Base-by-base conservation (phyloP, 1,284 basidiomycete genomes). In the Peniophora sp. region DNA sequence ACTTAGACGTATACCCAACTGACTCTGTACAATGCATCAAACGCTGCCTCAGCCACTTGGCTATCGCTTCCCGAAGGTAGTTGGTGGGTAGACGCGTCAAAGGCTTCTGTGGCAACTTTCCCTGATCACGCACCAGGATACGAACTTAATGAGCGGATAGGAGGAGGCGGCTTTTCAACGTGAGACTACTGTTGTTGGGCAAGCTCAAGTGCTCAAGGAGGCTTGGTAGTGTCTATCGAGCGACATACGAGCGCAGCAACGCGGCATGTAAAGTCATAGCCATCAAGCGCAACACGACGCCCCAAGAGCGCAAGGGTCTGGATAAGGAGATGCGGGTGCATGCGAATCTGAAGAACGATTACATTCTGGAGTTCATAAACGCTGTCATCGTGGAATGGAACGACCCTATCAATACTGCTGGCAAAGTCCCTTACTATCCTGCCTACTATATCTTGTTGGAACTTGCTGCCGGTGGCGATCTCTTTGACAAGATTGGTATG, bases 401-500 rank as follows among this genome's bases (percentile, higher is more conserved):
- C 76, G 81, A 52, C 71, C 76, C 51, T 65, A 71, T 3, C 20
- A 23, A 20, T 9, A n/a, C 18, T 22, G 3, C 18, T 15, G 43
- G 43, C 6, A 24, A 45, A n/a, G 22, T 14, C 15, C 62, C 68
- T 0, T 90, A 83, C 59, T 68, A 85, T 1, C 86, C 91, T 0
- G 93, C 89, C 0, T 76, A 94, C 41, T 99, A 98, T 64, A 92
- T 99, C 75, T 71, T 98, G 23, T 72, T 99, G 56, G 96, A 98
- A 66, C 73, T 96, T 39, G 96, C 95, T 0, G 85, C 85, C 1
- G 95, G 94, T 43, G 96, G 97, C 0, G 96, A 99, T 66, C 69
- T 99, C 39, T 99, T 99, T 64, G 97, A 99, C 69, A 98, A 98
- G 74, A 98, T 99, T 54, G 89, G 94, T 94, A 61, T 3, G 74